phyloP scores from a whole-genome alignment of 176 grass and related monocot genomes.

The Bromus sterilis region DNA sequence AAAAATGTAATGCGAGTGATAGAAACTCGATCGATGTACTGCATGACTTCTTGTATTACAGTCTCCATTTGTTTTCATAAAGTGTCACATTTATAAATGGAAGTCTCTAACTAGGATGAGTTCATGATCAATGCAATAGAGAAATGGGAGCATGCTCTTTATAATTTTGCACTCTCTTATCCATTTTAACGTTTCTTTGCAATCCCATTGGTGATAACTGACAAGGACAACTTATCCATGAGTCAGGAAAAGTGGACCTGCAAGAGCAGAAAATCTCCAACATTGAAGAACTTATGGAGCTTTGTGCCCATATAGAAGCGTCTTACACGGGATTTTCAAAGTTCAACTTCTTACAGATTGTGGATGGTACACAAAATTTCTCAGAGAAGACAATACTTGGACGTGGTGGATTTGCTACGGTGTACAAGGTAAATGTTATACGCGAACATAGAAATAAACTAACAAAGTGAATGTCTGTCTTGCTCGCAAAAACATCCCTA shows the following conservation, averaged over 20 bases:
- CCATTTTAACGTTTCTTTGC: not conserved
- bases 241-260: conserved; percentile 7
- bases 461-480: not conserved
- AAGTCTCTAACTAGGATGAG: not conserved
- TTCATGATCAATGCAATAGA: not conserved
- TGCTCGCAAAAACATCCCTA: not conserved
- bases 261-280: conserved; percentile 20
- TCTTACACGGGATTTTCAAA: conserved; percentile 6
- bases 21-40: not conserved
- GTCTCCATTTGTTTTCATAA: not conserved
- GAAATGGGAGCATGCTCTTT: not conserved
- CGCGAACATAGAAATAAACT: not conserved
- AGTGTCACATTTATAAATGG: too few species aligned
- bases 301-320: conserved; percentile 11
- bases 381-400: not conserved
- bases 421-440: conserved; percentile 29
- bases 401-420: conserved; percentile 12
- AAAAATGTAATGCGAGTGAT: not conserved
- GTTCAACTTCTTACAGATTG: conserved; percentile 3
- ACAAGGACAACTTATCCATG: not conserved
- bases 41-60: not conserved
- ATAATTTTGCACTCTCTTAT: not conserved
- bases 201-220: not conserved
- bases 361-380: conserved; percentile 7
- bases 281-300: not conserved